Base-by-base conservation (phyloP, 2,329 filamentous ascomycete species). In the Aureobasidium namibiae region DNA sequence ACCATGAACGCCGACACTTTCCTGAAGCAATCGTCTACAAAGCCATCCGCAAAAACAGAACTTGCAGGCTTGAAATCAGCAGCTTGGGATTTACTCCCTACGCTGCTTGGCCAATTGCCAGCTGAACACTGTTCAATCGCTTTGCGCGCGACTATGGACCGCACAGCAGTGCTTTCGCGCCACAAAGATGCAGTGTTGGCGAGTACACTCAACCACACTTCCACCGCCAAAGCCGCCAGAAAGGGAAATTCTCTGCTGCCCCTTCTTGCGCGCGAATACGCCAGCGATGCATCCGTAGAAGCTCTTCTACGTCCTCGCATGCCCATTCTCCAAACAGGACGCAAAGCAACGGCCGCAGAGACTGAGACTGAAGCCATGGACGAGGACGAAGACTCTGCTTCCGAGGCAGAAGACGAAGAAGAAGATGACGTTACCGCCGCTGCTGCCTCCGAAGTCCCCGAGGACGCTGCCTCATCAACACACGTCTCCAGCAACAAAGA, bases 131-230 rank as follows among this genome's bases (percentile, higher is more conserved):
- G 95, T 38, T 82, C 87, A n/a, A 82, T 86, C 9, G 82, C 87
- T 1, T 69, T 90, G 21, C 86, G 92, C 56, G 82, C 85, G 11
- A 83, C 90, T 50, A 79, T 96, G 63, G 90, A 96, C 68, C 87
- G 89, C 63, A 89, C 89, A 2, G 88, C 90, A 21, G 87, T 96
- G 59, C 75, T 96, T 23, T 82, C 79, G 5, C 79, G 80, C 61
- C 80, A 86, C 70, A 85, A 84, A 68, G 78, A 85, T 33, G 87
- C 88, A 42, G 89, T 96, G 81, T 68, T 94, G 11, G 84, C 90
- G 6, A 92, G 90, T 70, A 85, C 95, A 13, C 76, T 96, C 61
- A 90, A 94, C 71, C 89, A 90, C 0, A 84, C 63, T 77, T 85
- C 67, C 76, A 82, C 67, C 80, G 85, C 68, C 82, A 86, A 42